A percentile compares a stretch with the other conserved stretches of the same genome.
Evolutionary conservation across 352 stramenopile genomes (phyloP).

Genomic region (Thraustochytrium sp.): DNA sequence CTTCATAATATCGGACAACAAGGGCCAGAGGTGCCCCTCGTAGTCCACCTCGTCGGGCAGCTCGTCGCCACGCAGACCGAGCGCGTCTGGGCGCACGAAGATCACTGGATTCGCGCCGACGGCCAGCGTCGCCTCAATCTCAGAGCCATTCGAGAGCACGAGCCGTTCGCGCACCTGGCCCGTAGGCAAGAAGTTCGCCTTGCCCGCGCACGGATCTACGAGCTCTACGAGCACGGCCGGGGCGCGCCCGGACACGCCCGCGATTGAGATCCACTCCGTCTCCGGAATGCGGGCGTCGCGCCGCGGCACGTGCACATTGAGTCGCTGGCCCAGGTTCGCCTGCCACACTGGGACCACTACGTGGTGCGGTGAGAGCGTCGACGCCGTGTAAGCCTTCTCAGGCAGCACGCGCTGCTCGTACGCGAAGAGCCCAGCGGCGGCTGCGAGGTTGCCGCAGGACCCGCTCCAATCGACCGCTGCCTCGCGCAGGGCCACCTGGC

Average conservation of each 20-base stretch:
- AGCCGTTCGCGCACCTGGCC: not conserved
- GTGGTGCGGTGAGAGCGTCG: not conserved
- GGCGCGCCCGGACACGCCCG: not conserved
- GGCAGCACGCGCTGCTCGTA: not conserved
- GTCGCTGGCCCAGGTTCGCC: conserved; percentile 1
- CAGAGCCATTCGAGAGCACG: not conserved
- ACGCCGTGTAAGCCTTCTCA: not conserved
- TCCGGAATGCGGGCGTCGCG: not conserved
- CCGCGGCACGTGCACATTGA: conserved; percentile 21
- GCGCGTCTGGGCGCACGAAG: not conserved
- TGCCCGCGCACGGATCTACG: not conserved
- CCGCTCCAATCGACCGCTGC: not conserved
- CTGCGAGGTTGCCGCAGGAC: conserved; percentile 20
- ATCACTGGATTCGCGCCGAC: not conserved
- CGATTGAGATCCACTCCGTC: not conserved
- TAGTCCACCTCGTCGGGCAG: conserved; percentile 6
- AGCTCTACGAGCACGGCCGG: conserved; percentile 22
- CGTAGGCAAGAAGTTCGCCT: conserved; percentile 14
- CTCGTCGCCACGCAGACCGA: not conserved
- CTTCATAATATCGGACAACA: not conserved
- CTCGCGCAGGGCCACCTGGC: not conserved
- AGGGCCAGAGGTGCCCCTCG: not conserved
- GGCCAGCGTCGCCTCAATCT: not conserved
- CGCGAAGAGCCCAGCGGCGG: conserved; percentile 25
- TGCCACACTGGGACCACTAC: conserved; percentile 6